Conservation (phyloP, 2,329 filamentous ascomycete genomes). For the Alternaria ethzedia region DNA sequence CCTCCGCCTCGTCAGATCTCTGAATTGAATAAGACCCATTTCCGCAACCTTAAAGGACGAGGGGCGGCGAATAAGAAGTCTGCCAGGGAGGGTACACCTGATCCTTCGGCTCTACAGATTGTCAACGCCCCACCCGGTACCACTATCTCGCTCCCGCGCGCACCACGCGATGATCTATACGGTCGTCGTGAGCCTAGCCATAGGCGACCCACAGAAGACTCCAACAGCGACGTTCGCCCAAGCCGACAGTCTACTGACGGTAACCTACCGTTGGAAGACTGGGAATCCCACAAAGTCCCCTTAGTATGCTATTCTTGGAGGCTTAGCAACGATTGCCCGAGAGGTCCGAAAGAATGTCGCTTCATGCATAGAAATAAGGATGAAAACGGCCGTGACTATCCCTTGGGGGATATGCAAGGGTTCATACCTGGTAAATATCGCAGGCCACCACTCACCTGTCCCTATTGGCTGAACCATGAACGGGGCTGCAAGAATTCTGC, state of each 20-base stretch:
- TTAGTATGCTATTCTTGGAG: constrained; percentile 39
- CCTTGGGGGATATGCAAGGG: constrained; percentile 22
- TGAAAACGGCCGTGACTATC: constrained; percentile 20
- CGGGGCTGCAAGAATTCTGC: constrained; percentile 24
- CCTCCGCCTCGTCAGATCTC: constrained; percentile 4
- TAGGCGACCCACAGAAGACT: constrained; percentile 18
- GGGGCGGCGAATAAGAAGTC: constrained; percentile 27
- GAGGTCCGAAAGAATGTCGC: constrained; percentile 21
- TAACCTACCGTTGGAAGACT: constrained; percentile 16
- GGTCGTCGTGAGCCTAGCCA: constrained; percentile 29
- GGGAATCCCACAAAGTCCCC: constrained; percentile 37
- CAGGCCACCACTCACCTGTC: constrained; percentile 37
- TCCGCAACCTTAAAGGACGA: constrained; percentile 22
- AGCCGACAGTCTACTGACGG: background rate
- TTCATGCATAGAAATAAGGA: constrained; percentile 39
- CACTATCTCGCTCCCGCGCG: background rate
- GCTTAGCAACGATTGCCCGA: constrained; percentile 29
- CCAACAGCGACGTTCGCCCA: constrained; percentile 8
- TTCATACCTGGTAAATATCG: constrained; percentile 34
- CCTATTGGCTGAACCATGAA: constrained; percentile 28
- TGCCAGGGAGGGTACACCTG: constrained; percentile 33
- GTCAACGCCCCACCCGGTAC: constrained; percentile 24
- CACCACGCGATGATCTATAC: constrained; percentile 25
- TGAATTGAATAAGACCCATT: constrained; percentile 23
- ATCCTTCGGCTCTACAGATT: constrained; percentile 30